These are phyloP conservation scores for Mycena vitilis DNA, from an alignment of 768 basidiomycete genomes.

Conservation along the genomic window DNA sequence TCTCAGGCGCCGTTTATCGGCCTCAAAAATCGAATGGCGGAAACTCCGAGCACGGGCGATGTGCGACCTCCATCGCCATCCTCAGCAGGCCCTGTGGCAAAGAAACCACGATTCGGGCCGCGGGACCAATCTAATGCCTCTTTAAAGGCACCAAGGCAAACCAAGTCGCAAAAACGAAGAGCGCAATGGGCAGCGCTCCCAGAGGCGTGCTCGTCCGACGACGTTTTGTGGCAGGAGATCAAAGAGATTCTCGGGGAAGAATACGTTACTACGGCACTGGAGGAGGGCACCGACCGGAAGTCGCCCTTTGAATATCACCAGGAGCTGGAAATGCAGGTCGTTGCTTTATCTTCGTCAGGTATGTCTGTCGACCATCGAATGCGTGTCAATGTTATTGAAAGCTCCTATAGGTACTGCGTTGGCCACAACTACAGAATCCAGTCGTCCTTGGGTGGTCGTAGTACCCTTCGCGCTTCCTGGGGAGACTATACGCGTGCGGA, in stretches of 20 bases:
- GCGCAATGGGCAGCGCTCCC: slow-evolving; percentile 58
- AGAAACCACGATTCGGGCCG: slow-evolving; percentile 43
- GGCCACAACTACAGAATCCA: slow-evolving; percentile 58
- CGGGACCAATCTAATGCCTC: not conserved
- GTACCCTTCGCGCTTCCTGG: slow-evolving; percentile 88
- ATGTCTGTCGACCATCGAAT: slow-evolving; percentile 35
- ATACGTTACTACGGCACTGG: slow-evolving; percentile 60
- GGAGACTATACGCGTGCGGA: slow-evolving; percentile 78
- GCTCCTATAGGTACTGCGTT: slow-evolving; percentile 70
- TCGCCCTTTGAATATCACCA: slow-evolving; percentile 70
- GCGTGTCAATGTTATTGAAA: not conserved
- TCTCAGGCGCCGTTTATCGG: slow-evolving; percentile 1
- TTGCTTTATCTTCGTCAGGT: slow-evolving; percentile 73
- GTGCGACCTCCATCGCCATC: slow-evolving; percentile 19
- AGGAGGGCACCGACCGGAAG: slow-evolving; percentile 63
- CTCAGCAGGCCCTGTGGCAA: slow-evolving; percentile 41
- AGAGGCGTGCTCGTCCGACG: slow-evolving; percentile 77
- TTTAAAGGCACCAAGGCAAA: slow-evolving; percentile 25
- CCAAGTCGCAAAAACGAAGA: slow-evolving; percentile 42
- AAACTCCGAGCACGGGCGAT: slow-evolving; percentile 4
- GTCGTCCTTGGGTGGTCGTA: slow-evolving; percentile 81
- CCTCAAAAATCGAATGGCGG: slow-evolving; percentile 14
- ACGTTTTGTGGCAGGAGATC: slow-evolving; percentile 82
- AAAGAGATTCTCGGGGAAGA: slow-evolving; percentile 72
- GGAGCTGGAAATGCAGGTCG: slow-evolving; percentile 76